These are phyloP conservation scores for Elongisporangium prolatum DNA, from an alignment of 352 stramenopile genomes.

Conservation along the genomic window DNA sequence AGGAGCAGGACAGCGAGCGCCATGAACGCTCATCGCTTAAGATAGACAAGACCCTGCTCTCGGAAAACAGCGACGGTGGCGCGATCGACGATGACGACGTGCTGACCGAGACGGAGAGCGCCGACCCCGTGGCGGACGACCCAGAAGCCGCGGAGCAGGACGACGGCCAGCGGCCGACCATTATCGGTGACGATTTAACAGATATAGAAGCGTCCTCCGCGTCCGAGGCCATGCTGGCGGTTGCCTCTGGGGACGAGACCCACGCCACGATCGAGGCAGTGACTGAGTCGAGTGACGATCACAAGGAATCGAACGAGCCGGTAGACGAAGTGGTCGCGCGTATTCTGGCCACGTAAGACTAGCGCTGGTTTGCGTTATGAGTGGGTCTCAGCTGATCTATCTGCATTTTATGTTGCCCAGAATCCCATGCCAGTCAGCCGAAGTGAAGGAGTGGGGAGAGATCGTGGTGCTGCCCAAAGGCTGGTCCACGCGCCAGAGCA, in stretches of 20 bases:
- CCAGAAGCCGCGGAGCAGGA: background rate
- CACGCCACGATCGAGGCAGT: conserved; percentile 52
- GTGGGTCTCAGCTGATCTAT: background rate
- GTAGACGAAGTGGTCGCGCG: conserved; percentile 54
- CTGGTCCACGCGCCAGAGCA: conserved; percentile 75
- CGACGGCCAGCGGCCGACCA: background rate
- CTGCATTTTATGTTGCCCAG: conserved; percentile 10
- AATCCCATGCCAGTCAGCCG: conserved; percentile 49
- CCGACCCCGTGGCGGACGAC: background rate
- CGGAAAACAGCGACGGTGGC: background rate
- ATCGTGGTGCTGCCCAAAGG: conserved; percentile 72
- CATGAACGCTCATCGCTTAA: background rate
- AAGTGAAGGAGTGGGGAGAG: conserved; percentile 66
- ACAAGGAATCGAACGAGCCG: conserved; percentile 46
- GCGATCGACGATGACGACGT: background rate
- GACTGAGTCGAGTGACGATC: conserved; percentile 18
- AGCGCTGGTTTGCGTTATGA: background rate
- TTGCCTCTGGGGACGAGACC: conserved; percentile 14
- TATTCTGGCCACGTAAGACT: conserved; percentile 47
- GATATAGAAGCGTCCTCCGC: conserved; percentile 7
- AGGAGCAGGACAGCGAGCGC: background rate
- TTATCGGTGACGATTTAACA: background rate
- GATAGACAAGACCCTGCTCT: background rate
- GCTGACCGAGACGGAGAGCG: conserved; percentile 1
- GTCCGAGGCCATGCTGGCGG: background rate